Evolutionary conservation across 257 asterid genomes (phyloP), one percentile per base, ranked within the genome.

Genomic region (Fraxinus pennsylvanica): DNA sequence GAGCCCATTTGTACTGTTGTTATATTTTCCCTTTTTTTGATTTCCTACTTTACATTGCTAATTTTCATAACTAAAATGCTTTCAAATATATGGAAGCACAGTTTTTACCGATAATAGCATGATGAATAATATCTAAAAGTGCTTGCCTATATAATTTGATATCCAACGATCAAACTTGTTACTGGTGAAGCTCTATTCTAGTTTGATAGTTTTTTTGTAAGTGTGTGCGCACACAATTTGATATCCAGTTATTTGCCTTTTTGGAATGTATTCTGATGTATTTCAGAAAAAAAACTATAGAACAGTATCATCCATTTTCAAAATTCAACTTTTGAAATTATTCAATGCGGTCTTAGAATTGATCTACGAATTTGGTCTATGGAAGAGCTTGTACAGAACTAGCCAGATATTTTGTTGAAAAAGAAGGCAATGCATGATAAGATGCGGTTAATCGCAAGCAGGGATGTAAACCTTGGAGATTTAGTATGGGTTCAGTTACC

Each of bases 401-500:
- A 6, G 27, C 27, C 45, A 36, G 57, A 76, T 54, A 57, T 75
- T 70, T 12, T 75, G 54, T 70, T 73, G 30, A 43, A 73, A 25
- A 80, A 33, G 63, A 29, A 63, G 70, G 59, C 33, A 21, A 74
- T 50, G 38, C 21, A 52, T 38, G 45, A 57, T 5, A 57, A 68
- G 67, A 76, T 33, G 69, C 79, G 0, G 30, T 73, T 72, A 19
- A 29, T 32, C 50, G 70, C 33, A 63, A 52, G 27, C 43, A 50
- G 43, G 73, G 74, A 54, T 19, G 50, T 52, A 50, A 54, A 63
- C 38, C 41, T 50, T 69, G 82, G 84, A 66, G 76, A 68, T 59
- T 54, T 79, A 66, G 35, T 72, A 41, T 82, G 81, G 78, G 81
- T 82, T 52, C 68, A 65, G 72, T 72, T 75, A 10, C 33, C 15